These are phyloP conservation scores for Cicer cuneatum DNA, from an alignment of 306 rosid genomes.

Conservation along the genomic window DNA sequence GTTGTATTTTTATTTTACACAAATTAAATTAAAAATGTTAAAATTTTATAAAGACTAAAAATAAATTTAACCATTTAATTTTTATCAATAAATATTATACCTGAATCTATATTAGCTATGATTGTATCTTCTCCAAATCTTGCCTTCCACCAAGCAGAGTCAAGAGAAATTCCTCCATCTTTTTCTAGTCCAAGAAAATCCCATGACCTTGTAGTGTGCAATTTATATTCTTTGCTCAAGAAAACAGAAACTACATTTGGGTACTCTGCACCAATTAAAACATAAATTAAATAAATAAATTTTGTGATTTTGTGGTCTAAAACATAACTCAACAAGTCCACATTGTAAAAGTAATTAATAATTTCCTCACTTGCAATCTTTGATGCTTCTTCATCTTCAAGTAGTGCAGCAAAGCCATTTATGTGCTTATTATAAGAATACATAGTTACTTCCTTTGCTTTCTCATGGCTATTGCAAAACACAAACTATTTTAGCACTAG, in stretches of 20 bases:
- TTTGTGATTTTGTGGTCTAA: background rate
- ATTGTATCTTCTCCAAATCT: conserved; percentile 48
- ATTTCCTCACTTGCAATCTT: conserved; percentile 57
- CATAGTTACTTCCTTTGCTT: conserved; percentile 45
- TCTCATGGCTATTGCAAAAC: conserved; percentile 35
- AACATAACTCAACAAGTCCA: conserved; percentile 1
- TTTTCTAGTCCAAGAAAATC: conserved; percentile 58
- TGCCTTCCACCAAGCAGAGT: conserved; percentile 46
- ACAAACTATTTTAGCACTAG: background rate
- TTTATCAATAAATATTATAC: conserved; percentile 9
- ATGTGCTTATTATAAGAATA: too few species aligned
- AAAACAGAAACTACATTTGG: conserved; percentile 66
- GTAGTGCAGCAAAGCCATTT: conserved; percentile 88
- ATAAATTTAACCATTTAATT: too few species aligned
- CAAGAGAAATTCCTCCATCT: conserved; percentile 26
- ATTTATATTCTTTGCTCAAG: conserved; percentile 54
- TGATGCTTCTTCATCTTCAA: conserved; percentile 63
- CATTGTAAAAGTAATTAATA: background rate
- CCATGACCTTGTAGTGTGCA: conserved; percentile 88
- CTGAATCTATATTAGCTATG: conserved; percentile 50
- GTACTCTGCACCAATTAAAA: conserved; percentile 39
- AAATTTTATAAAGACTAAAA: too few species aligned
- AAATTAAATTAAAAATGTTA: too few species aligned
- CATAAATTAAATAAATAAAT: background rate
- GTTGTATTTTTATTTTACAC: too few species aligned